These are phyloP conservation scores for Bipolaris bicolor DNA, from an alignment of 2,329 filamentous ascomycete genomes.

Conservation along the genomic window DNA sequence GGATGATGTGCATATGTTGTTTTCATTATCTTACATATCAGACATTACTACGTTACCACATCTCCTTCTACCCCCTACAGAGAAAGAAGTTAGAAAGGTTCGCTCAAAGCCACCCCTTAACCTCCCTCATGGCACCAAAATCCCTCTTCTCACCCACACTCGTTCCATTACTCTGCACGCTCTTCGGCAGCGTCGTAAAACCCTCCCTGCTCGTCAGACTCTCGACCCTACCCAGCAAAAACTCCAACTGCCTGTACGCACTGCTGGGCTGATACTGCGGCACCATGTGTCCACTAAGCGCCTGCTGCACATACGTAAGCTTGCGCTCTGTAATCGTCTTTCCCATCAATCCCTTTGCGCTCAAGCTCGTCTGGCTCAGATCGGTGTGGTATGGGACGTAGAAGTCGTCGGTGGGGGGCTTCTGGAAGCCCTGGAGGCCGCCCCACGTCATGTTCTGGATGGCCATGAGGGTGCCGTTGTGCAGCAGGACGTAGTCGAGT, in stretches of 20 bases:
- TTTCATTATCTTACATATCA: background rate
- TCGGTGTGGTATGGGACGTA: slow-evolving; percentile 70
- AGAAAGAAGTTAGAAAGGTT: background rate
- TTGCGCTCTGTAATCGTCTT: slow-evolving; percentile 75
- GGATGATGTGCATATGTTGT: slow-evolving; percentile 13
- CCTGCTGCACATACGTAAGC: slow-evolving; percentile 71
- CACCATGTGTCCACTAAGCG: slow-evolving; percentile 70
- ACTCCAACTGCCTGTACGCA: slow-evolving; percentile 75
- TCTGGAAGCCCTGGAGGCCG: slow-evolving; percentile 72
- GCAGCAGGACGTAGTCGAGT: slow-evolving; percentile 70
- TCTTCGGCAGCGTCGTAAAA: slow-evolving; percentile 37
- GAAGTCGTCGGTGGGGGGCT: slow-evolving; percentile 65
- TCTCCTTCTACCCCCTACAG: background rate
- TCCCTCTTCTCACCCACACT: slow-evolving; percentile 13
- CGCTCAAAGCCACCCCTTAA: slow-evolving; percentile 19
- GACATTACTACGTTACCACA: background rate
- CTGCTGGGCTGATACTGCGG: slow-evolving; percentile 71
- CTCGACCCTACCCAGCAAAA: slow-evolving; percentile 72
- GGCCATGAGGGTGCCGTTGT: slow-evolving; percentile 71
- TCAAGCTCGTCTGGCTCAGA: slow-evolving; percentile 55
- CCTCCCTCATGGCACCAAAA: slow-evolving; percentile 8
- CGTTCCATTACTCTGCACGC: slow-evolving; percentile 13
- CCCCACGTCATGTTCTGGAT: slow-evolving; percentile 86
- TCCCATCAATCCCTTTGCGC: slow-evolving; percentile 71
- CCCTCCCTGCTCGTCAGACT: slow-evolving; percentile 53